Base-by-base conservation (phyloP, 1,284 basidiomycete species). In the Apiotrichum veenhuisii region DNA sequence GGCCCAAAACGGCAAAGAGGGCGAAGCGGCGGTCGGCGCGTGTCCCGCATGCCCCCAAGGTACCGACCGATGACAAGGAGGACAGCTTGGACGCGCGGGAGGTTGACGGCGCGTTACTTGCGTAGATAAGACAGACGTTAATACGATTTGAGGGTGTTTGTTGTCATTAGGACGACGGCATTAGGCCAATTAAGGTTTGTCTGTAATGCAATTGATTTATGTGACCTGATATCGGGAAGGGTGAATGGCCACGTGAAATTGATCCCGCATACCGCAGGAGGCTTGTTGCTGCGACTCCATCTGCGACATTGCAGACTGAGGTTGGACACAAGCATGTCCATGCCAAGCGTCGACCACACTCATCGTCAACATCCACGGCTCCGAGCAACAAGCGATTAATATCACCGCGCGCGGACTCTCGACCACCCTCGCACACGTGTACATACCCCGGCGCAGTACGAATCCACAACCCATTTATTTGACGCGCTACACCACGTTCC, bases 311-410 rank as follows among this genome's bases (percentile, higher is more conserved):
- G 37, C 14, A 17, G 37, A 38, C 15, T 15, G 15, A n/a, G 37
- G n/a, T n/a, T 15, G n/a, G n/a, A n/a, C n/a, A n/a, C n/a, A n/a
- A n/a, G n/a, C n/a, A n/a, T n/a, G n/a, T n/a, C n/a, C n/a, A n/a
- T n/a, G n/a, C n/a, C n/a, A n/a, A 40, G 37, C 15, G 9, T 40
- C 20, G 47, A 11, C 36, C 30, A 18, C 15, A 26, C 36, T 43
- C 26, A 20, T 3, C 25, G 3, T 62, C 25, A 53, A 58, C 38
- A 56, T 62, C 46, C 56, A 44, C 51, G 55, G 50, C 30, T 9
- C 18, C 45, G 34, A n/a, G 17, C 26, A 45, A n/a, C n/a, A n/a
- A n/a, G n/a, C n/a, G n/a, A n/a, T n/a, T n/a, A n/a, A n/a, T n/a
- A n/a, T n/a, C n/a, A n/a, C n/a, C n/a, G n/a, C n/a, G n/a, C n/a